A percentile compares a stretch with the other conserved stretches of the same genome.
Conservation (phyloP, 768 basidiomycete genomes). For the Kwoniella shandongensis region DNA sequence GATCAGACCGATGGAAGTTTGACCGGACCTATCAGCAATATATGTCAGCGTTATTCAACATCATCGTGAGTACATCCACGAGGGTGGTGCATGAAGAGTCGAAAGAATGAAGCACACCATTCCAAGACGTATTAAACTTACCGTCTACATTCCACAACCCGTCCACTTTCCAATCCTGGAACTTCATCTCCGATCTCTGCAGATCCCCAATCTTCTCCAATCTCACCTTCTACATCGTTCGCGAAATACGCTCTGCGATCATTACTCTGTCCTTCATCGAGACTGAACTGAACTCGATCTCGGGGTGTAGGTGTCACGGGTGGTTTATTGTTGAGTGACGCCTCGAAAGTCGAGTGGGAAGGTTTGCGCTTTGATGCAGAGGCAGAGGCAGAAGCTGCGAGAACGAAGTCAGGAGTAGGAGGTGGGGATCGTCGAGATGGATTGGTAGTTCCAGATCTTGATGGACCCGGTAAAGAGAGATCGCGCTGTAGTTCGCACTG, state of each 20-base stretch:
- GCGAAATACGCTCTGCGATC: slow-evolving; percentile 29
- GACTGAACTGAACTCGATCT: slow-evolving; percentile 22
- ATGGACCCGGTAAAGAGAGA: neutral
- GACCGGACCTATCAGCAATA: slow-evolving; percentile 21
- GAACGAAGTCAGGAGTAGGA: no score
- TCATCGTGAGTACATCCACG: neutral
- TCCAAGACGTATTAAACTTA: slow-evolving; percentile 7
- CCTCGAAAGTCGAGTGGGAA: no score
- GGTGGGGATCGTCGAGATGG: no score
- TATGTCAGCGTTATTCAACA: neutral
- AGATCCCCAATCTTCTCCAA: slow-evolving; percentile 11
- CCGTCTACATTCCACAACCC: slow-evolving; percentile 41
- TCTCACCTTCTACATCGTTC: slow-evolving; percentile 20
- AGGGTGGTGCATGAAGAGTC: neutral
- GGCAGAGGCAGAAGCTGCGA: no score
- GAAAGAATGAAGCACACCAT: neutral
- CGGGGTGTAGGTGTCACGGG: slow-evolving; percentile 9
- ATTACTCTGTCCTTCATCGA: slow-evolving; percentile 22
- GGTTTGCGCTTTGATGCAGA: no score
- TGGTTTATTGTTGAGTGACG: no score
- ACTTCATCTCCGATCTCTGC: slow-evolving; percentile 8
- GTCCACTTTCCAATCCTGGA: slow-evolving; percentile 27
- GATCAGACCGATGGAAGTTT: slow-evolving; percentile 32
- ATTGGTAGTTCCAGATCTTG: no score
- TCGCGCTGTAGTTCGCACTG: slow-evolving; percentile 1